These are phyloP conservation scores for Gastroboletus turbinatus DNA, from an alignment of 1,284 basidiomycete genomes.

Conservation along the genomic window DNA sequence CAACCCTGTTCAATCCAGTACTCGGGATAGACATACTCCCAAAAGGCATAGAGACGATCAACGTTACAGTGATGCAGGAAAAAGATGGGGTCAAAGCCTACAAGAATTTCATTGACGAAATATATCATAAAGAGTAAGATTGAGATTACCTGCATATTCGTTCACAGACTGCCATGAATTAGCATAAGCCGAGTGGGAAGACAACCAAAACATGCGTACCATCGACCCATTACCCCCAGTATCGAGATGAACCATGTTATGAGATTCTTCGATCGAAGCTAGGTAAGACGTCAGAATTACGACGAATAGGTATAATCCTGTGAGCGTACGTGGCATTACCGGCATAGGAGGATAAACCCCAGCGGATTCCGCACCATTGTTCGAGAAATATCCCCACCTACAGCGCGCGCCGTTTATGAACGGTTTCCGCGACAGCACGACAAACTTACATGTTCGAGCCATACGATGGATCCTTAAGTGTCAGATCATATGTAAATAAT, in stretches of 20 bases:
- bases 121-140: not conserved
- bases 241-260: conserved; percentile 19
- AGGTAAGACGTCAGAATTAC: not conserved
- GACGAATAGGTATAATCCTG: not conserved
- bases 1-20: conserved; percentile 17
- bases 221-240: conserved; percentile 14
- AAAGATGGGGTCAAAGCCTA: conserved; percentile 20
- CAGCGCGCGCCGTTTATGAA: not conserved
- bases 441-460: conserved; percentile 16
- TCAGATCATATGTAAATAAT: not conserved
- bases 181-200: not conserved
- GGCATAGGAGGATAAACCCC: conserved; percentile 6
- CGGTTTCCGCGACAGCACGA: too few species aligned
- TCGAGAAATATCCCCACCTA: conserved; percentile 22
- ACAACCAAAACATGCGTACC: conserved; percentile 2
- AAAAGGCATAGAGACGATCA: conserved; percentile 20
- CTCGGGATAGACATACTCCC: conserved; percentile 20
- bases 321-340: conserved; percentile 12
- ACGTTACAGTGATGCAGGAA: conserved; percentile 19
- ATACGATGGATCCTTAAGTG: not conserved
- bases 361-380: not conserved
- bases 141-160: conserved; percentile 17
- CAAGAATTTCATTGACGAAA: not conserved
- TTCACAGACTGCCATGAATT: conserved; percentile 4
- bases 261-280: conserved; percentile 19